Base-by-base conservation (phyloP, 2,329 filamentous ascomycete species). In the Colletotrichum sojae region DNA sequence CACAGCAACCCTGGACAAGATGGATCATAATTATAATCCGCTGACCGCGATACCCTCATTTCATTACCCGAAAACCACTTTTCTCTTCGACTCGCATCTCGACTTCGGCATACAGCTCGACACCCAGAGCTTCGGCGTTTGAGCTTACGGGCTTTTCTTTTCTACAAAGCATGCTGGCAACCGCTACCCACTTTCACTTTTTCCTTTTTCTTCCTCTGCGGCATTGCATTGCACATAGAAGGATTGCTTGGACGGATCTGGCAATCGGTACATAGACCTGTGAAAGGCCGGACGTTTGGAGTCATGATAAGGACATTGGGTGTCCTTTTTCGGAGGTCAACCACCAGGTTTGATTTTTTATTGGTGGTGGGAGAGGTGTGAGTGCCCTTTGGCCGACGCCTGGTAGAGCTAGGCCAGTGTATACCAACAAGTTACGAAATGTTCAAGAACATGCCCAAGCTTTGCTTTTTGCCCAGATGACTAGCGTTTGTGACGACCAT, bases 1-100 rank as follows among this genome's bases (percentile, higher is more conserved):
- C 15, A 53, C 25, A 39, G 48, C 4, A 22, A 16, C 39, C 65
- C 22, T 43, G 67, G 67, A 61, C 62, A 69, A 51, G 55, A 69
- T 60, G 62, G 55, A 69, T 60, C 62, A 61, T 69, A 69, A 61
- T 69, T 31, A 67, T 67, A 69, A 69, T 67, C 56, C 62, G 67
- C 62, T 56, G 56, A 61, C 55, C 67, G 51, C 55, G 36, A 69
- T 67, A 69, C 62, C 62, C 62, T 56, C 51, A 46, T 56, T 66
- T 51, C 12, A 57, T 31, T 63, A 48, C 22, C 15, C 31, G 6
- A 31, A 20, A 36, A 58, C n/a, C 20, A 25, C 31, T 52, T 61
- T 61, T 69, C 48, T 16, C 55, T 66, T 52, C 55, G 36, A 56
- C 49, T 61, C 63, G 43, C 55, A 51, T 53, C 49, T 45, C 49